Percentiles rank a stretch among this genome's conserved stretches.
These are phyloP conservation scores for Galerina marginata DNA, from an alignment of 768 basidiomycete species.

Conservation along the genomic window DNA sequence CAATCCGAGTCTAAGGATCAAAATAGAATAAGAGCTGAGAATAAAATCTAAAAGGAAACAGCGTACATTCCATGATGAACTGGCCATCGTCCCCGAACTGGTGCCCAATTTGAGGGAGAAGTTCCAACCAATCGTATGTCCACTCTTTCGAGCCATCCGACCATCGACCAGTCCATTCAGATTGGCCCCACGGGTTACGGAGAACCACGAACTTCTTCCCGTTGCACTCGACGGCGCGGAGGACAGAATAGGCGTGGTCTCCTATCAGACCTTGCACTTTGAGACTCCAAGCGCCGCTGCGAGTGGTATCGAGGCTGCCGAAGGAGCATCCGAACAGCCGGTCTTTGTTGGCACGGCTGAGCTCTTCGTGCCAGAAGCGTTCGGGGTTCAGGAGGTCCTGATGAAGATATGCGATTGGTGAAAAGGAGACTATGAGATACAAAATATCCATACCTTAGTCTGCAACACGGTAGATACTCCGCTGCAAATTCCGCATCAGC, in stretches of 20 bases:
- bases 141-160: constrained; percentile 56
- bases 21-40: not conserved
- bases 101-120: constrained; percentile 43
- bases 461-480: constrained; percentile 50
- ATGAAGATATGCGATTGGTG: not conserved
- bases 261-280: constrained; percentile 45
- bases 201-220: constrained; percentile 55
- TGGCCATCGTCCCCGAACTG: constrained; percentile 53
- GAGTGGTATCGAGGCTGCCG: constrained; percentile 37
- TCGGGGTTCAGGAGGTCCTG: constrained; percentile 55
- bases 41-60: not conserved
- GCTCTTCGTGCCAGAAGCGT: constrained; percentile 60
- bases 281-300: constrained; percentile 32
- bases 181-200: constrained; percentile 56
- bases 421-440: not conserved
- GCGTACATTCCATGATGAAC: constrained; percentile 56
- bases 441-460: constrained; percentile 37
- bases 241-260: constrained; percentile 53
- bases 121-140: constrained; percentile 52
- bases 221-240: constrained; percentile 47
- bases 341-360: constrained; percentile 53
- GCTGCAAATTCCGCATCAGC: constrained; percentile 27
- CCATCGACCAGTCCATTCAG: constrained; percentile 57
- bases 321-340: constrained; percentile 60
- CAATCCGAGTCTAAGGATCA: constrained; percentile 43